Base-by-base conservation (phyloP, 2,329 filamentous ascomycete genomes). In the Scleromitrula shiraiana region DNA sequence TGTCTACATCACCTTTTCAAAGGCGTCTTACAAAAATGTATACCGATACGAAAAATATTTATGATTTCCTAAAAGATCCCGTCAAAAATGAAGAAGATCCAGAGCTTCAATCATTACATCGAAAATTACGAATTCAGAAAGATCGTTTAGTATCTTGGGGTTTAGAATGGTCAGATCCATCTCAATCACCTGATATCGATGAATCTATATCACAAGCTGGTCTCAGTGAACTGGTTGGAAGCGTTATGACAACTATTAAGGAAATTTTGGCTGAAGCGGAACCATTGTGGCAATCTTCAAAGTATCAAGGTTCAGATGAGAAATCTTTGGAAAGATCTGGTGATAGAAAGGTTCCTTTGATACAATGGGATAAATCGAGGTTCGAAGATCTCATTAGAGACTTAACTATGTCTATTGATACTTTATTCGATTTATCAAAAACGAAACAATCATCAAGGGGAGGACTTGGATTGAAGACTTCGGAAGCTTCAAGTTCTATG, bases 141-240 rank as follows among this genome's bases (percentile, higher is more conserved):
- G 84, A 89, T 67, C 76, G 86, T 14, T 71, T 90, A 39, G 80
- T 87, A 50, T 83, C 80, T 51, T 91, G 86, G 86, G 86, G 85
- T 0, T 70, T 88, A 44, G 83, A 88, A 64, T 91, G 86, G 86
- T 85, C 81, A 48, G 85, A 89, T 63, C 80, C 82, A 36, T 68
- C 69, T 14, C 76, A 82, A 60, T 74, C 81, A 50, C 77, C 79
- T 59, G 80, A 86, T 64, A 89, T 90, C 53, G 80, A 83, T 59
- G 78, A 82, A 59, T 79, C 78, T 12, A 70, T 83, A 7, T 85
- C 84, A 58, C 82, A 84, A 62, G 82, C 83, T 44, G 86, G 85
- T 19, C 68, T 90, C 47, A 85, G 82, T 50, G 85, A 89, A 63
- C 78, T 87, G 1, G 85, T 90, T 44, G 80, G 80, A 50, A 88